Evolutionary conservation across 2,329 filamentous ascomycete genomes (phyloP).

Genomic region (Aspergillus fructus): DNA sequence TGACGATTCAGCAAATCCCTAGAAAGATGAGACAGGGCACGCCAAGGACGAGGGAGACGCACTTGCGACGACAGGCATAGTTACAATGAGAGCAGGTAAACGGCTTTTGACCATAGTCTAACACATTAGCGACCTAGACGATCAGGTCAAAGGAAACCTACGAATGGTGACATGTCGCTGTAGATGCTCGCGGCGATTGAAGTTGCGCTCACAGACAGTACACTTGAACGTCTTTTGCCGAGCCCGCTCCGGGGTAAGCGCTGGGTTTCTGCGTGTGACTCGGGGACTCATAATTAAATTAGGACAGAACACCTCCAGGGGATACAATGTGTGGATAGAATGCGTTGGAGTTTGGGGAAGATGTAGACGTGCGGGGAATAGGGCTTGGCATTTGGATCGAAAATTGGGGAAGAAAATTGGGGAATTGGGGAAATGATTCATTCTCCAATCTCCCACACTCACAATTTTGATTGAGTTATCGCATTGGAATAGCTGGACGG

Average conservation of each 20-base stretch:
- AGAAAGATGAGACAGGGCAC: background rate
- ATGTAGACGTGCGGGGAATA: no score
- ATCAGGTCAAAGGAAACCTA: background rate
- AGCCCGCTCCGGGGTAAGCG: background rate
- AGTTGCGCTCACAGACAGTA: conserved; percentile 5
- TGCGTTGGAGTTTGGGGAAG: no score
- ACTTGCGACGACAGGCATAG: conserved; percentile 9
- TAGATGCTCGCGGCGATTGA: conserved; percentile 12
- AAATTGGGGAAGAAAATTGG: background rate
- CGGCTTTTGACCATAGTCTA: conserved; percentile 7
- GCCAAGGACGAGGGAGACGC: background rate
- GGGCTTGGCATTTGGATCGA: background rate
- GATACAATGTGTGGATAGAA: no score
- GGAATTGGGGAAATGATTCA: background rate
- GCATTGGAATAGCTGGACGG: no score
- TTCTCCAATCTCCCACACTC: no score
- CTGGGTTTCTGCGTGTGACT: background rate
- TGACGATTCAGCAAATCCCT: conserved; percentile 10
- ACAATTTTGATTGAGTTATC: no score
- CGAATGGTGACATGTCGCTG: conserved; percentile 12
- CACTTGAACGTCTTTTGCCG: conserved; percentile 8
- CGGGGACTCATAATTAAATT: background rate
- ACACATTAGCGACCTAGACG: background rate
- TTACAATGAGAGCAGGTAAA: background rate
- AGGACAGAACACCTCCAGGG: no score